Evolutionary conservation across 306 rosid species (phyloP).

Genomic region (Cucurbita maxima): DNA sequence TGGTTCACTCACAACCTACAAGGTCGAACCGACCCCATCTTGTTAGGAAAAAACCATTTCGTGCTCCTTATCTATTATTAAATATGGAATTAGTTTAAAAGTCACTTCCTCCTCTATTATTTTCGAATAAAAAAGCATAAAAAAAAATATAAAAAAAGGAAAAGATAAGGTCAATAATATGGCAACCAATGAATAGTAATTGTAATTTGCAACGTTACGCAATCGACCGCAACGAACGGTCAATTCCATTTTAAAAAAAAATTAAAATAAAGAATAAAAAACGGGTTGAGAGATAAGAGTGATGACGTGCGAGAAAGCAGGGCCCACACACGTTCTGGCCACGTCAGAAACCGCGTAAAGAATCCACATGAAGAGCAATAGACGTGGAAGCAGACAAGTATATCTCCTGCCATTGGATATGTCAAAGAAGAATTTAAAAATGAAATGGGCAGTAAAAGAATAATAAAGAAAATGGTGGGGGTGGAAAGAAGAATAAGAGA

Average conservation of each 20-base stretch:
- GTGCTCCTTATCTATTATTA: too few species aligned
- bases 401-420: background rate
- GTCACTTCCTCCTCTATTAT: too few species aligned
- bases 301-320: background rate
- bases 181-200: background rate
- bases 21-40: too few species aligned
- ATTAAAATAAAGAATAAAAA: background rate
- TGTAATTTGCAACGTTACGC: background rate
- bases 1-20: too few species aligned
- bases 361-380: background rate
- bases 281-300: background rate
- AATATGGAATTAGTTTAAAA: too few species aligned
- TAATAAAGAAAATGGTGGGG: background rate
- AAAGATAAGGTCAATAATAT: background rate
- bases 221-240: background rate
- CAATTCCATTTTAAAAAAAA: too few species aligned
- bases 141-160: too few species aligned
- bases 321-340: background rate
- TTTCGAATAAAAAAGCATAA: too few species aligned
- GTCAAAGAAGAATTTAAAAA: background rate
- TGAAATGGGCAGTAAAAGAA: background rate
- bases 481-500: background rate
- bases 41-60: too few species aligned
- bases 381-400: background rate
- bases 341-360: constrained; percentile 3